These are phyloP conservation scores for Mortierella antarctica DNA, from an alignment of 192 early-diverging fungal genomes.

Conservation along the genomic window DNA sequence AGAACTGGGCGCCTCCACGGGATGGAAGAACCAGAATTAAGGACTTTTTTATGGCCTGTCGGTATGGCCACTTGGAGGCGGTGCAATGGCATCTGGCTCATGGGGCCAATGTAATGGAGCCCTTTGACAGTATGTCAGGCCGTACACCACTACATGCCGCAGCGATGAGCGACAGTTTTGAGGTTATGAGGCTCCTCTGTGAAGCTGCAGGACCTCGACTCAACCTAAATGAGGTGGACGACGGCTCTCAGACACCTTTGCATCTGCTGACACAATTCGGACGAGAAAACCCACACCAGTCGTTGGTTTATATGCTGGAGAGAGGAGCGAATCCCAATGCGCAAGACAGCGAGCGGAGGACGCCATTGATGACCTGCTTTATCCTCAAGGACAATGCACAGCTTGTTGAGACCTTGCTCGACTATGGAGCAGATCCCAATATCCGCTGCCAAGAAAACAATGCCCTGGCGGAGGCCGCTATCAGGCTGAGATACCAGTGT, in stretches of 20 bases:
- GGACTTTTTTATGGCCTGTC: constrained; percentile 40
- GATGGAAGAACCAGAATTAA: constrained; percentile 31
- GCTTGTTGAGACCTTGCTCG: constrained; percentile 41
- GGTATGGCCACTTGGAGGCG: constrained; percentile 29
- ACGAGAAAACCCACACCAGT: constrained; percentile 5
- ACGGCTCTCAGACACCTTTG: constrained; percentile 37
- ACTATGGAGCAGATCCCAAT: constrained; percentile 46
- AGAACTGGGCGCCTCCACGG: constrained; percentile 10
- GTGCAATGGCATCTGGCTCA: constrained; percentile 41
- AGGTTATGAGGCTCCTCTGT: constrained; percentile 36
- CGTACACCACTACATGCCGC: constrained; percentile 43
- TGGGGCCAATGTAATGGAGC: constrained; percentile 42
- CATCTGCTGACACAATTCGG: constrained; percentile 43
- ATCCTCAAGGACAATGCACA: constrained; percentile 39
- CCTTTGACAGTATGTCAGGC: constrained; percentile 35
- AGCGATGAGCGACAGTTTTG: constrained; percentile 40
- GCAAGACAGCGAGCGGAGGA: constrained; percentile 40
- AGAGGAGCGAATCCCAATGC: constrained; percentile 38
- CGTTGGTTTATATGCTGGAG: constrained; percentile 40
- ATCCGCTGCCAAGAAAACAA: constrained; percentile 44
- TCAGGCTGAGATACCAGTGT: constrained; percentile 39
- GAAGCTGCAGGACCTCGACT: constrained; percentile 31
- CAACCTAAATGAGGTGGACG: constrained; percentile 45
- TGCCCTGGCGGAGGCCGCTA: constrained; percentile 44
- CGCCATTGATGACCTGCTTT: constrained; percentile 41